phyloP scores from a whole-genome alignment of 164 flowering plant species.

The Buxus sempervirens region DNA sequence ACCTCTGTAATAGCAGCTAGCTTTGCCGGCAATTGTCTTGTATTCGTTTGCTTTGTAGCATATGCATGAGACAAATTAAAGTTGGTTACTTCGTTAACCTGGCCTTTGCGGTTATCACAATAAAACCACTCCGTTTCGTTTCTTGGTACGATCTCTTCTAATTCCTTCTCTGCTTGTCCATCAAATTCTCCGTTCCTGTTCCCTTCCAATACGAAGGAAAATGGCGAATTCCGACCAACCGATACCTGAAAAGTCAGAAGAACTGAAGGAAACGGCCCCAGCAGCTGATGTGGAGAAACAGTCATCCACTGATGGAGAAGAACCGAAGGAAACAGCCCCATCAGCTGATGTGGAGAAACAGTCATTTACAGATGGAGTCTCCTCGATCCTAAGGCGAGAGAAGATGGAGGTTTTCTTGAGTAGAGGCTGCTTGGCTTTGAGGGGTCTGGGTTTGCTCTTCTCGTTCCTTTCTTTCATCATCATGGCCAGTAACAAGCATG shows the following conservation, averaged over 20 bases:
- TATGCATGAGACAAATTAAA: too few species aligned
- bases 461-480: constrained; percentile 63
- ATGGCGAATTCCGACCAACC: constrained; percentile 24
- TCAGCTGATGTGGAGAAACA: constrained; percentile 32
- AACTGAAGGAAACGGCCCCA: neutral
- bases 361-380: constrained; percentile 18
- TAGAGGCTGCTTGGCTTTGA: constrained; percentile 41
- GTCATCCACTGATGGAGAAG: constrained; percentile 8
- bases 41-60: too few species aligned
- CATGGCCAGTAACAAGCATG: constrained; percentile 73
- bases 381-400: constrained; percentile 59
- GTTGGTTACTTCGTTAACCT: too few species aligned
- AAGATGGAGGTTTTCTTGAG: constrained; percentile 61
- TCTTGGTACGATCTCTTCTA: neutral
- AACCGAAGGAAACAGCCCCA: neutral
- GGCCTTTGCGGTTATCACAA: too few species aligned
- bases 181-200: neutral
- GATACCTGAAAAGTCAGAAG: constrained; percentile 1
- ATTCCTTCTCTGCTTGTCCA: neutral
- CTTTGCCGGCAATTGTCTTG: too few species aligned
- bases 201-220: neutral
- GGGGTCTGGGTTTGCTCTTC: constrained; percentile 48
- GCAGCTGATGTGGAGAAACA: constrained; percentile 32
- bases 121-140: neutral
- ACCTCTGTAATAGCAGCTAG: too few species aligned